These are phyloP conservation scores for Scedosporium apiospermum DNA, from an alignment of 2,329 filamentous ascomycete species.

Conservation along the genomic window DNA sequence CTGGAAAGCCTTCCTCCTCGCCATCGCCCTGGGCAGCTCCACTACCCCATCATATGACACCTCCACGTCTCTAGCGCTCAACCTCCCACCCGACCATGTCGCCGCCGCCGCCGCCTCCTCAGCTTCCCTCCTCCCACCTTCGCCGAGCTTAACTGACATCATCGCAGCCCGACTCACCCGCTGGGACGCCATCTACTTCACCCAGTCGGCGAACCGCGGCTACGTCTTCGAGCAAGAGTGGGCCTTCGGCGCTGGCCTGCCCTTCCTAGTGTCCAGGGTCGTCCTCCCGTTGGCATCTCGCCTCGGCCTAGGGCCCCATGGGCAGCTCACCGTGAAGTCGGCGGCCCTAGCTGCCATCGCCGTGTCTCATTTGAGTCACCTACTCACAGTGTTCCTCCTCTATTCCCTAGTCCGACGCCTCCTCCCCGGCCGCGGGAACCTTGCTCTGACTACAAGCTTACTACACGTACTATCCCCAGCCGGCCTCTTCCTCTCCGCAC, in stretches of 20 bases:
- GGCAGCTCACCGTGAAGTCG: slow-evolving; percentile 1
- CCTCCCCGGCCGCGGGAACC: slow-evolving; percentile 39
- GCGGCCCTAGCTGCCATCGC: slow-evolving; percentile 45
- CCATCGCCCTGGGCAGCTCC: slow-evolving; percentile 42
- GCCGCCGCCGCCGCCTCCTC: slow-evolving; percentile 27
- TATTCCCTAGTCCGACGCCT: slow-evolving; percentile 51
- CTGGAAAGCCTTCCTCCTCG: slow-evolving; percentile 62
- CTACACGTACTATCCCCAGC: slow-evolving; percentile 81
- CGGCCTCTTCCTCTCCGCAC: slow-evolving; percentile 79
- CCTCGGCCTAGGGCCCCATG: slow-evolving; percentile 3
- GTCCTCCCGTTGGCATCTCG: slow-evolving; percentile 6
- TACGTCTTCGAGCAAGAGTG: slow-evolving; percentile 75
- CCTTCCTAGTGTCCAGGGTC: slow-evolving; percentile 24
- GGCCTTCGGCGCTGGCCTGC: slow-evolving; percentile 58
- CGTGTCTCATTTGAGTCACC: slow-evolving; percentile 66
- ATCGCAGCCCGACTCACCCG: slow-evolving; percentile 52
- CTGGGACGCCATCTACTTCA: slow-evolving; percentile 78
- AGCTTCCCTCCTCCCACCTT: slow-evolving; percentile 7
- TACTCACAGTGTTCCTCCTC: slow-evolving; percentile 63
- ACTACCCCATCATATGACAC: slow-evolving; percentile 63
- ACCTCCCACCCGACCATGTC: slow-evolving; percentile 20
- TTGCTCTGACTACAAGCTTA: slow-evolving; percentile 59
- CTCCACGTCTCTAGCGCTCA: slow-evolving; percentile 48
- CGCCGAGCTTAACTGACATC: background rate
- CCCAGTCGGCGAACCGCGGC: slow-evolving; percentile 50